Base-by-base conservation (phyloP, 306 rosid species). In the Lathyrus oleraceus region DNA sequence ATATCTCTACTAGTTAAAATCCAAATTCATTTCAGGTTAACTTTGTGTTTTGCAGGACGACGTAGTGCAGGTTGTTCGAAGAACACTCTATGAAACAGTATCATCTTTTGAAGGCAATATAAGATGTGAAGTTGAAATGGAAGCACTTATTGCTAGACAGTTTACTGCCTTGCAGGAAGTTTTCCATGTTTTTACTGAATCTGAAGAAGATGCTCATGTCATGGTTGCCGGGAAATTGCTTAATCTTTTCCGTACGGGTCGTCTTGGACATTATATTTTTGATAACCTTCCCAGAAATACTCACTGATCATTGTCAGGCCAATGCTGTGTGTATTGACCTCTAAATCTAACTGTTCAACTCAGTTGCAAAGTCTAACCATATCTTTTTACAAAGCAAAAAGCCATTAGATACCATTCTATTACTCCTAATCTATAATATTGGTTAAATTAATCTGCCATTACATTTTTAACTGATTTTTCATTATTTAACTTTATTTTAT, bases 221-320 rank as follows among this genome's bases (percentile, higher is more conserved):
- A 85, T 81, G 81, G 88, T 82, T 42, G 86, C 88, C 17, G 69
- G 78, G 17, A 89, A 88, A 79, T 68, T 92, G 62, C 76, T 92
- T 69, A 84, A 89, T 83, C 95, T 89, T 63, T 89, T 78, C 63
- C 96, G 87, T 40, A 86, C 92, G 3, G 95, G 98, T 40, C 86
- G 98, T 43, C 86, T 92, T 42, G 95, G 96, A 53, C 89, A 81
- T 66, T 87, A 86, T 61, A 74, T 87, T 61, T 75, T 92, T 5
- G 98, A 92, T 79, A 65, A 65, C 70, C 27, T 84, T 57, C 88
- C 87, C 7, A 10, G 17, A n/a, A 61, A 63, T 58, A 12, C 68
- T 44, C 32, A 19, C 2, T 64, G 64, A 61, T 54, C 16, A 54
- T 54, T 54, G 61, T 35, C 36, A 54, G 15, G 30, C 60, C 32